phyloP scores from a whole-genome alignment of 129 eudicot species.

The Flaveria bidentis region DNA sequence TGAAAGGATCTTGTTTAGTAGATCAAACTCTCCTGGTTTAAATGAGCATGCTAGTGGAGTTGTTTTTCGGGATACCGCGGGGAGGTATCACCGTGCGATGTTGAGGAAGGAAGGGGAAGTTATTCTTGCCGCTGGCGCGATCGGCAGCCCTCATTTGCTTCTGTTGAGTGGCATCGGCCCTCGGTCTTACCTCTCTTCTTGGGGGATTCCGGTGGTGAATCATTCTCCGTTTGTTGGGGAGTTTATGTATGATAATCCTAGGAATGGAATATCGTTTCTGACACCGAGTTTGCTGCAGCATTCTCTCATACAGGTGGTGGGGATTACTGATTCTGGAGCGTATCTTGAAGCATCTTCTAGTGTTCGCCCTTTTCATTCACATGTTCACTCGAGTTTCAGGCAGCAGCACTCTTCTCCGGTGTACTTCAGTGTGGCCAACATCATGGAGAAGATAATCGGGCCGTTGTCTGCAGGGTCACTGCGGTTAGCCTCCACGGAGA shows the following conservation, averaged over 20 bases:
- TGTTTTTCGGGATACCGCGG: conserved; percentile 52
- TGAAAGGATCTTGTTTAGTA: conserved; percentile 50
- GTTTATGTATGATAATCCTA: conserved; percentile 76
- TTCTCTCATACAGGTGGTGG: conserved; percentile 91
- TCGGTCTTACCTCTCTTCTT: conserved; percentile 68
- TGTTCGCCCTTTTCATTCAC: conserved; percentile 51
- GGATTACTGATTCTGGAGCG: conserved; percentile 76
- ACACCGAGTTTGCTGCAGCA: conserved; percentile 75
- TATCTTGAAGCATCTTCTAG: conserved; percentile 88
- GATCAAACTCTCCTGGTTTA: conserved; percentile 27
- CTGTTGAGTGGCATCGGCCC: conserved; percentile 84
- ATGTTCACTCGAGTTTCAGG: conserved; percentile 45
- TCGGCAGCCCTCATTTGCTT: conserved; percentile 84
- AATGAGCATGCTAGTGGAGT: conserved; percentile 63
- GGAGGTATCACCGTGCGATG: conserved; percentile 74
- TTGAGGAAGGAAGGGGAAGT: conserved; percentile 64
- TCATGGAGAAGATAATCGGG: conserved; percentile 75
- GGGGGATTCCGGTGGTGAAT: conserved; percentile 74
- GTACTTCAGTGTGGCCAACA: conserved; percentile 68
- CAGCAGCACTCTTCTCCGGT: conserved; percentile 46
- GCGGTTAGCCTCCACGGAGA: conserved; percentile 72
- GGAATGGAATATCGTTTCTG: conserved; percentile 81
- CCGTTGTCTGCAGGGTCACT: conserved; percentile 73
- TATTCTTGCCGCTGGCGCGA: conserved; percentile 74
- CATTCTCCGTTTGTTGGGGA: conserved; percentile 74